These are phyloP conservation scores for Immersiella caudata DNA, from an alignment of 495 filamentous ascomycete species.

Conservation along the genomic window DNA sequence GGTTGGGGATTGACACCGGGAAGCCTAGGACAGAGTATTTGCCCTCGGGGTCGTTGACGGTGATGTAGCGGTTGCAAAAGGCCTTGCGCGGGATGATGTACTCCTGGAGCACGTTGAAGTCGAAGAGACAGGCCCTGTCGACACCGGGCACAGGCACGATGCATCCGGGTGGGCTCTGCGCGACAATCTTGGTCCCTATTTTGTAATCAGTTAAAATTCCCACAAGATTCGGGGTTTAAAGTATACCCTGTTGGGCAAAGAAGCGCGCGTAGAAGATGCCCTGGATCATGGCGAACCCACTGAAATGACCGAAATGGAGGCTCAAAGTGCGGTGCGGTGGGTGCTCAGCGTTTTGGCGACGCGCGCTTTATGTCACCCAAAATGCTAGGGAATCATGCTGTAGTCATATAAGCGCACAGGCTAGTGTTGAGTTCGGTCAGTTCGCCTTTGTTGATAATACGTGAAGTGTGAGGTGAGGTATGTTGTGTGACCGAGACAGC, in stretches of 20 bases:
- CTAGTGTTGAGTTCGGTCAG: background rate
- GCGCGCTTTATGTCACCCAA: background rate
- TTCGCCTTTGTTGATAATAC: background rate
- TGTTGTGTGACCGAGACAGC: too few species aligned
- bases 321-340: too few species aligned
- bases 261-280: slow-evolving; percentile 96
- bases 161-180: slow-evolving; percentile 72
- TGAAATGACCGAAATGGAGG: background rate
- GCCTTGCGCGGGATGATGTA: slow-evolving; percentile 92
- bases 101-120: slow-evolving; percentile 79
- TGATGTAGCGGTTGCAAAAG: slow-evolving; percentile 85
- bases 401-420: background rate
- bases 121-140: slow-evolving; percentile 65
- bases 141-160: slow-evolving; percentile 64
- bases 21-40: slow-evolving; percentile 83
- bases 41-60: slow-evolving; percentile 68
- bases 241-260: slow-evolving; percentile 80
- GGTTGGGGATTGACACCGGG: slow-evolving; percentile 80
- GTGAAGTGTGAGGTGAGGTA: background rate
- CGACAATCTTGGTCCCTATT: slow-evolving; percentile 77
- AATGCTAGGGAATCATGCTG: background rate
- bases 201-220: background rate
- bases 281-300: slow-evolving; percentile 67
- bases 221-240: background rate
- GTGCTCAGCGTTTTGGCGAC: background rate